A percentile compares a stretch with the other conserved stretches of the same genome.
phyloP scores from a whole-genome alignment of 495 filamentous ascomycete species.

The Neurospora sp. region DNA sequence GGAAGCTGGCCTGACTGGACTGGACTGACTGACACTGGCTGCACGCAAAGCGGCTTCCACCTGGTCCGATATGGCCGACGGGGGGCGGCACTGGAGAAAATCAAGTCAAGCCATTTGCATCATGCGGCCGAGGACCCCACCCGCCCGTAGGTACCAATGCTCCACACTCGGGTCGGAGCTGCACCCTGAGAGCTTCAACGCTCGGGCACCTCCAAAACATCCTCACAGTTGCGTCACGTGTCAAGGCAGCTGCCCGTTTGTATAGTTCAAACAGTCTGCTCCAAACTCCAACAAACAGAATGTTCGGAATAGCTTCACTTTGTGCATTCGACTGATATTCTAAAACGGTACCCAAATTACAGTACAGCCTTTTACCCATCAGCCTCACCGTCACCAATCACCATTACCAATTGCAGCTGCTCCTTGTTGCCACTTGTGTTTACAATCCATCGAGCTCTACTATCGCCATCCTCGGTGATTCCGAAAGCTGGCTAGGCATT shows the following conservation, averaged over 20 bases:
- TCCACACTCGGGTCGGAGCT: neutral
- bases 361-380: neutral
- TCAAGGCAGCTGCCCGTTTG: neutral
- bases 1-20: neutral
- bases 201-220: neutral
- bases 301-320: neutral
- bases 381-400: neutral
- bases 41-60: neutral
- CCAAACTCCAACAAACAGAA: neutral
- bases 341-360: neutral
- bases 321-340: neutral
- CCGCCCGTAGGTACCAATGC: neutral
- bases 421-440: neutral
- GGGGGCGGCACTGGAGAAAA: neutral
- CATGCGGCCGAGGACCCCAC: neutral
- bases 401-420: neutral
- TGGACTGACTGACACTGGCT: neutral
- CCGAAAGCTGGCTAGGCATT: neutral
- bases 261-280: neutral
- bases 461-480: neutral
- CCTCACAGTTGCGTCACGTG: neutral
- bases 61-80: neutral
- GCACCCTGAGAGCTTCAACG: neutral
- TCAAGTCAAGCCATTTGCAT: neutral
- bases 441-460: neutral